Conservation (phyloP, 345 rosid genomes). For the Bruguiera gymnorhiza region DNA sequence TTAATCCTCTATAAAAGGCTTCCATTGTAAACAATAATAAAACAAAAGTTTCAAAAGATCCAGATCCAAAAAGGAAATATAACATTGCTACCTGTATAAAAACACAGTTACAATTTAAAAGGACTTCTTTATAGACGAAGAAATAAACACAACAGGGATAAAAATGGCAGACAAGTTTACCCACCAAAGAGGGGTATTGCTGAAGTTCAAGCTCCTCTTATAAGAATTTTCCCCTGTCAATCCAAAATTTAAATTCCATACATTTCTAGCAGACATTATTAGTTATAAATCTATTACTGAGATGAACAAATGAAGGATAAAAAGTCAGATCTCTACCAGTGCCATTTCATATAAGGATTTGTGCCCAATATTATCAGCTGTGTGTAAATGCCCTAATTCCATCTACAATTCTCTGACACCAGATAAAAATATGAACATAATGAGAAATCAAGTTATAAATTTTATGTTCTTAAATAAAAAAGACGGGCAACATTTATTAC, state of each 20-base stretch:
- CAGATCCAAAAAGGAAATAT: no score
- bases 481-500: not conserved
- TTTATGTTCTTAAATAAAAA: not conserved
- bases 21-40: not conserved
- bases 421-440: slow-evolving; percentile 23
- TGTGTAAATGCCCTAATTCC: slow-evolving; percentile 57
- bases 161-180: slow-evolving; percentile 19
- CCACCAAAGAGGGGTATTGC: slow-evolving; percentile 59
- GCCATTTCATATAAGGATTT: slow-evolving; percentile 43
- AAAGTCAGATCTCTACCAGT: slow-evolving; percentile 40
- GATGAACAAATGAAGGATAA: not conserved
- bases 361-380: slow-evolving; percentile 30
- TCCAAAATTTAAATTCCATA: slow-evolving; percentile 70
- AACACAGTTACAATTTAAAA: no score
- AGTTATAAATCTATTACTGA: not conserved
- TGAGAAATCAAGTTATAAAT: not conserved
- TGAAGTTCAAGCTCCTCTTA: slow-evolving; percentile 74
- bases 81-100: no score
- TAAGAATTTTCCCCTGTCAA: slow-evolving; percentile 50
- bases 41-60: not conserved
- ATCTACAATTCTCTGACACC: slow-evolving; percentile 59
- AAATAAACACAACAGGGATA: not conserved
- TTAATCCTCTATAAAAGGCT: not conserved
- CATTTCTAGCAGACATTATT: slow-evolving; percentile 17
- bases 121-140: no score